Conservation (phyloP, 2,329 filamentous ascomycete species). For the Aspergillus cejpii region DNA sequence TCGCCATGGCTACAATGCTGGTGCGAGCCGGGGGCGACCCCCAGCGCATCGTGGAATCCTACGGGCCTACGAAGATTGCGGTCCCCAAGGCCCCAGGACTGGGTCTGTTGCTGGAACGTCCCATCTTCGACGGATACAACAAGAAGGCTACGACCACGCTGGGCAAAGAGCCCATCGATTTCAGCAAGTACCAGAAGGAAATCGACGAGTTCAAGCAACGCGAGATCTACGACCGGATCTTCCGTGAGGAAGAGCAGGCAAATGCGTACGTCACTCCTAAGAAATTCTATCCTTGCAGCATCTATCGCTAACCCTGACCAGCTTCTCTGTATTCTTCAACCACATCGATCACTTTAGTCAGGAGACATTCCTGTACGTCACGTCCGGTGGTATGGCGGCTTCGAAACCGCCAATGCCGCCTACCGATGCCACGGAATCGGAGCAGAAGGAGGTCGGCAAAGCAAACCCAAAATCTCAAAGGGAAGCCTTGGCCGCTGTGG, state of each 20-base stretch:
- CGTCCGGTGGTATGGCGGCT: conserved; percentile 59
- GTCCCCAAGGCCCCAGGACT: conserved; percentile 92
- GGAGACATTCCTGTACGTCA: conserved; percentile 68
- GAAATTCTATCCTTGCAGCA: not conserved
- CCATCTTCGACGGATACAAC: conserved; percentile 89
- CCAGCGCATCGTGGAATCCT: conserved; percentile 65
- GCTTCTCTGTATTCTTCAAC: conserved; percentile 71
- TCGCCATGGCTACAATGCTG: conserved; percentile 79
- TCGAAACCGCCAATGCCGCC: conserved; percentile 39
- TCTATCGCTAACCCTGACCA: conserved; percentile 27
- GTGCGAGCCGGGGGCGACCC: conserved; percentile 76
- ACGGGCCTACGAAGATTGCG: conserved; percentile 64
- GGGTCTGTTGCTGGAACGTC: conserved; percentile 79
- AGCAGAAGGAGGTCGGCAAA: conserved; percentile 6
- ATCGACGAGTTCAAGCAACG: conserved; percentile 85
- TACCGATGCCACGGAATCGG: conserved; percentile 3
- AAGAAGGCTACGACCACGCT: conserved; percentile 56
- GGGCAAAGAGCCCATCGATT: conserved; percentile 65
- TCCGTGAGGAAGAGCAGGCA: conserved; percentile 77
- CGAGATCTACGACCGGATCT: conserved; percentile 89
- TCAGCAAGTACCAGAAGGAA: conserved; percentile 66
- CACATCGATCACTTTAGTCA: conserved; percentile 69
- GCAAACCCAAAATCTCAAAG: conserved; percentile 20
- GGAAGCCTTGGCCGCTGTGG: conserved; percentile 30
- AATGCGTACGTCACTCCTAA: conserved; percentile 61